Evolutionary conservation across 2,329 filamentous ascomycete species (phyloP), one percentile per base, ranked within the genome.

Genomic region (Xylaria digitata): DNA sequence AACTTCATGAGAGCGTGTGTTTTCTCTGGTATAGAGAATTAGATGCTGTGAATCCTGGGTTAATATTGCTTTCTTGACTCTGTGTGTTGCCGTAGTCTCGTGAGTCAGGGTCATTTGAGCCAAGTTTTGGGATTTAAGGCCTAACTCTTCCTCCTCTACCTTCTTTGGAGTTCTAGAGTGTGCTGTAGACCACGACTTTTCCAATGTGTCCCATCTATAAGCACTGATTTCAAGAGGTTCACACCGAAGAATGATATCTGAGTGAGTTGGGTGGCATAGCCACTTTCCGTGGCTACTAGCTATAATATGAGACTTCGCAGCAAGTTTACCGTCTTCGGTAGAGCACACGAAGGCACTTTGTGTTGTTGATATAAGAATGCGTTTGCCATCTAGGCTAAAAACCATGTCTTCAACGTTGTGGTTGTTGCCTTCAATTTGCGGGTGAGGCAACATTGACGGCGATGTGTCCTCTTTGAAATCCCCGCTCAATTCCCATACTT

Each of bases 321-420:
- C 17, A 9, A 46, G 42, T 9, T 57, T 57, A 23, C 54, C 54
- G 8, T 57, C 54, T 34, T 34, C 15, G 23, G 54, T 57, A 21
- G 42, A 57, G n/a, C 42, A 57, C 21, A 48, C 42, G 26, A 48
- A 57, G 9, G 21, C 42, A 26, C 6, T 15, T 19, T n/a, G 3
- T 48, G 2, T 3, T 9, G 23, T 48, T 15, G 54, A 46, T 57
- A 57, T 21, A 1, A 57, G 54, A 23, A 57, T 34, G 6, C 5
- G 13, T 6, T 32, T 34, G 1, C 42, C 23, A 37, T 57, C 23
- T 0, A 32, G n/a, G 26, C 40, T 46, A 26, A 57, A 48, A 17
- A 21, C 7, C 6, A 57, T 37, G 11, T 21, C 11, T 17, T 58
- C n/a, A 2, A 58, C 5, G n/a, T 37, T 48, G 23, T 58, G 11